Conservation (phyloP, 441 rosid genomes). For the Lepidium campestre region DNA sequence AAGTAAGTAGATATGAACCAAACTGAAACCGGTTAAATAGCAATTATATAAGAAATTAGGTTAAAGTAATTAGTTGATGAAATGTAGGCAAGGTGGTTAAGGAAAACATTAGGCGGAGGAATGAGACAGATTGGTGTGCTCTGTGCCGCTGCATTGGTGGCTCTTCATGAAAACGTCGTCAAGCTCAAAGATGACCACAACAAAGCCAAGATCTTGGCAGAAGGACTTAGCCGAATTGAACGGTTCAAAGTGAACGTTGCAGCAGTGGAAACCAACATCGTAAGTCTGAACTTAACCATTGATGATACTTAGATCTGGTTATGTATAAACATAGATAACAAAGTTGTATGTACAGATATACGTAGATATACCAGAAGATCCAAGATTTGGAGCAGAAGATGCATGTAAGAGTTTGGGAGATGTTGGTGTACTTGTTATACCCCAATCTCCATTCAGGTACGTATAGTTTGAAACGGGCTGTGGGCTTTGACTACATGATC, state of each 20-base stretch:
- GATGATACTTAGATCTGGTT: too few species aligned
- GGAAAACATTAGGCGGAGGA: slow-evolving; percentile 95
- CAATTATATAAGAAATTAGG: background rate
- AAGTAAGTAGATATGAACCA: slow-evolving; percentile 37
- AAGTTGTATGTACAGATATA: slow-evolving; percentile 52
- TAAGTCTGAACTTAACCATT: slow-evolving; percentile 33
- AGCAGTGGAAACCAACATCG: slow-evolving; percentile 85
- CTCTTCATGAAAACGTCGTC: slow-evolving; percentile 55
- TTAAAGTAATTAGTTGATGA: background rate
- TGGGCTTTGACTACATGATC: background rate
- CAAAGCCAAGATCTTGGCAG: slow-evolving; percentile 76
- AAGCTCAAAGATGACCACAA: slow-evolving; percentile 79
- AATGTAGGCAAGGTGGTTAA: slow-evolving; percentile 65
- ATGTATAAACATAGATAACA: too few species aligned
- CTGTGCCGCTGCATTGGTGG: slow-evolving; percentile 79
- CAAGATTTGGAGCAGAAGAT: slow-evolving; percentile 44
- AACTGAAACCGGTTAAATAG: background rate
- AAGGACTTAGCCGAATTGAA: slow-evolving; percentile 70
- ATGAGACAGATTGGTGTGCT: slow-evolving; percentile 87
- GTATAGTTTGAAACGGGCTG: background rate
- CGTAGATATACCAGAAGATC: slow-evolving; percentile 44
- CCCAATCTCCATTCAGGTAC: slow-evolving; percentile 56
- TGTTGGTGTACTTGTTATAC: slow-evolving; percentile 62
- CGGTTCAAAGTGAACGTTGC: slow-evolving; percentile 59
- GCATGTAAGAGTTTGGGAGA: slow-evolving; percentile 62